Conservation (phyloP, 1,284 basidiomycete species). For the Inonotus obliquus region DNA sequence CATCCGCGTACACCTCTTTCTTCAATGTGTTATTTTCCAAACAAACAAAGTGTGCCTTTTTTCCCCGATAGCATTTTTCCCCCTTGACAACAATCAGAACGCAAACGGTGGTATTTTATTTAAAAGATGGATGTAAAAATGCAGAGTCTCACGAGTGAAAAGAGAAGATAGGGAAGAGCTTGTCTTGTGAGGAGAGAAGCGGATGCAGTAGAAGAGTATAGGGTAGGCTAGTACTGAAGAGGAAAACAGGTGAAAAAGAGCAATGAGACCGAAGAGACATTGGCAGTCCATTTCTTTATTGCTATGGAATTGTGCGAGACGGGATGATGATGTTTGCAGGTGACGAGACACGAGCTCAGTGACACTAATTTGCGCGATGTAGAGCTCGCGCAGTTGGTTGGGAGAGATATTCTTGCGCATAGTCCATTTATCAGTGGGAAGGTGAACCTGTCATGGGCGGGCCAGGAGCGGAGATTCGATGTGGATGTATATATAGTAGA, state of each 20-base stretch:
- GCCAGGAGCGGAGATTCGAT: constrained; percentile 1
- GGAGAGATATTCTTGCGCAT: neutral
- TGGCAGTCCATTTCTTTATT: too few relatives aligned
- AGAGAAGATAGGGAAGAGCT: neutral
- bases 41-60: neutral
- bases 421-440: neutral
- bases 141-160: constrained; percentile 14
- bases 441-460: constrained; percentile 2
- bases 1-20: constrained; percentile 37
- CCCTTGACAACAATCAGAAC: constrained; percentile 4
- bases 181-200: neutral
- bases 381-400: neutral
- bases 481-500: neutral
- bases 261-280: neutral
- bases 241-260: neutral
- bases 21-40: constrained; percentile 30
- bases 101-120: constrained; percentile 11
- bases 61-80: neutral
- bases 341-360: too few relatives aligned
- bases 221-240: neutral
- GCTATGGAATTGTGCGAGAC: too few relatives aligned
- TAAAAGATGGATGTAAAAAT: constrained; percentile 4
- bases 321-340: too few relatives aligned
- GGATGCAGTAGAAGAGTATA: constrained; percentile 5
- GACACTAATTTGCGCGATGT: too few relatives aligned